Evolutionary conservation across 1,284 basidiomycete species (phyloP), one percentile per base, ranked within the genome.

Genomic region (Lentinula novae-zelandiae): DNA sequence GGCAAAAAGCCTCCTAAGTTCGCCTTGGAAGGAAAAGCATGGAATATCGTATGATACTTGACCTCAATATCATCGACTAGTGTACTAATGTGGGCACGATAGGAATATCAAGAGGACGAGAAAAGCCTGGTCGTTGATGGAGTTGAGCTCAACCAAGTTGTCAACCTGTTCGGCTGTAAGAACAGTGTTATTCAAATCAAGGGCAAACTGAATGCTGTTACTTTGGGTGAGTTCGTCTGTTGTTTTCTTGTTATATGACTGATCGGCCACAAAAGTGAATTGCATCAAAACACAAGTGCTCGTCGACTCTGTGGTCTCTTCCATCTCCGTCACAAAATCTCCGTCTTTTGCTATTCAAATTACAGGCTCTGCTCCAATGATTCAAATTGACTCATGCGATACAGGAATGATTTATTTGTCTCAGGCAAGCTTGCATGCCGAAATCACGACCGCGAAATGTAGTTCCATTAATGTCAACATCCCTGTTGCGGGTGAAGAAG

Each of bases 151-250:
- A 90, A 79, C 69, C 96, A 99, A 64, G 88, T 86, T 1, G 86
- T 99, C 62, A 96, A 94, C 74, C 78, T 99, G 54, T 99, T 89
- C 73, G 89, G 86, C 27, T 98, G 96, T 82, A 97, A 95, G 78
- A 91, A 90, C 69, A 84, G 86, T n/a, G 92, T 91, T 0, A 79
- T 99, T 57, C 76, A 92, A 61, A 80, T 99, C 72, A 90, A 90
- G 71, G 96, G 96, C 71, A 99, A 99, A 78, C 86, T 95, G 68
- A 99, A 99, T 70, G 96, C 95, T 3, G 87, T 99, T 39, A 94
- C 90, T 15, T 78, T 99, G 66, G 84, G 94, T 95, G 70, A 69
- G 87, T 3, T 78, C 59, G 53, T 62, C 46, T 39, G 60, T 66
- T 15, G 63, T 12, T 36, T 42, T 22, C 13, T 42, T 44, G 27